Base-by-base conservation (phyloP, 2,329 filamentous ascomycete species). In the Pseudogymnoascus pannorum region DNA sequence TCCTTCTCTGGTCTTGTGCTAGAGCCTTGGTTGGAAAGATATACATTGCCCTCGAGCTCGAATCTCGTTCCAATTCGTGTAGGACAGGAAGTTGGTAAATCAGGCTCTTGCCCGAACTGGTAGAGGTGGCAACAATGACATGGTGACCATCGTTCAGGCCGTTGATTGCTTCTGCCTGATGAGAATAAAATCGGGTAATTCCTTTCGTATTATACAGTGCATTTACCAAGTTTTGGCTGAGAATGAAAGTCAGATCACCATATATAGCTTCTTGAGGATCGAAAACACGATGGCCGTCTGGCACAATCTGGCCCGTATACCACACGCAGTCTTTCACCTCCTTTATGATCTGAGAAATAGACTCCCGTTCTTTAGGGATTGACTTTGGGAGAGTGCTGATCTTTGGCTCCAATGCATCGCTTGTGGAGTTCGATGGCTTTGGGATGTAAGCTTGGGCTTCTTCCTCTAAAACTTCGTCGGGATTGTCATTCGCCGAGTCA, bases 11-110 rank as follows among this genome's bases (percentile, higher is more conserved):
- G 73, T 99, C 94, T 72, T 99, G 94, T 0, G 94, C 93, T 14
- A 99, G 77, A 1, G 94, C 94, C 75, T 99, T 99, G 0, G 94
- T 99, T 0, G 94, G 94, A 64, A 99, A 99, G 35, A 99, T 96
- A 72, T 97, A 97, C 87, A 99, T 91, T 2, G 94, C 94, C 68
- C 94, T 81, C 7, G 90, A 89, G 61, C 87, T 79, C 2, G 75
- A 77, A 68, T 97, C 89, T 59, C 84, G 79, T 73, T 99, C 93
- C 2, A 99, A 77, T 58, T 91, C 88, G 70, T 96, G 86, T 9
- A 99, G 76, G 48, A 99, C 91, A 0, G 94, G 94, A 14, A 99
- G 82, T 70, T 99, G 94, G 70, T 97, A 99, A 64, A 99, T 97
- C n/a, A 99, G 77, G 5, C 92, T 97, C 74, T 99, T 99, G 9